Evolutionary conservation across 2,329 filamentous ascomycete species (phyloP).

Genomic region (Ceratocystis papillata): DNA sequence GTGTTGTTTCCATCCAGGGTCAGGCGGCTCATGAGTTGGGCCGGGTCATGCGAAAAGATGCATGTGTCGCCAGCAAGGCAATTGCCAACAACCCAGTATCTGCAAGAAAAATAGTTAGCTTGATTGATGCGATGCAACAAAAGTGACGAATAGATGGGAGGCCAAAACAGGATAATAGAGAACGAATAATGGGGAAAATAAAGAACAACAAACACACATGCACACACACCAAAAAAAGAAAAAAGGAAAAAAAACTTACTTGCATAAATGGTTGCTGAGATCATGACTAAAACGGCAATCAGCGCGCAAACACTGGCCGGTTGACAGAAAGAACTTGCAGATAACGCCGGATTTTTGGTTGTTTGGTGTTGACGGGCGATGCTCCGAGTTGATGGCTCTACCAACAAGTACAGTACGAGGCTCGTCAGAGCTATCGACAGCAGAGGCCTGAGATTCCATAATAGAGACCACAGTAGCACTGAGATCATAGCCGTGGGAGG

Average conservation of each 20-base stretch:
- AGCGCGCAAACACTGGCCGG: slow-evolving; percentile 86
- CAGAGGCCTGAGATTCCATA: slow-evolving; percentile 53
- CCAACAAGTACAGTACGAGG: slow-evolving; percentile 67
- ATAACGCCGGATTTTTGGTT: slow-evolving; percentile 76
- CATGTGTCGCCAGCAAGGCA: slow-evolving; percentile 89
- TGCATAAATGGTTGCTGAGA: slow-evolving; percentile 91
- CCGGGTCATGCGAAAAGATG: slow-evolving; percentile 93
- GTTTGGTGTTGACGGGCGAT: slow-evolving; percentile 65
- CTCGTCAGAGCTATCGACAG: slow-evolving; percentile 38
- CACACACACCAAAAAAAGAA: slow-evolving; percentile 22
- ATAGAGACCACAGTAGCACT: slow-evolving; percentile 83
- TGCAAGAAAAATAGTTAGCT: slow-evolving; percentile 31
- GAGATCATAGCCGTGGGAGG: slow-evolving; percentile 82
- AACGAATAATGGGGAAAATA: slow-evolving; percentile 16
- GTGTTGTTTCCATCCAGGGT: slow-evolving; percentile 56
- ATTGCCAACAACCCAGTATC: slow-evolving; percentile 92
- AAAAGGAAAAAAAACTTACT: slow-evolving; percentile 50
- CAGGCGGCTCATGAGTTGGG: slow-evolving; percentile 72
- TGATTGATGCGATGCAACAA: too few relatives aligned
- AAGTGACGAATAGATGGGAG: not conserved
- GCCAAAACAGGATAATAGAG: slow-evolving; percentile 21
- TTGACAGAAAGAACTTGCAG: slow-evolving; percentile 94
- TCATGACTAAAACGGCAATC: slow-evolving; percentile 98
- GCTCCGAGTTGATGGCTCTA: slow-evolving; percentile 72
- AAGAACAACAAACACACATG: not conserved